These are phyloP conservation scores for Dissophora ornata DNA, from an alignment of 192 early-diverging fungal species.

Conservation along the genomic window DNA sequence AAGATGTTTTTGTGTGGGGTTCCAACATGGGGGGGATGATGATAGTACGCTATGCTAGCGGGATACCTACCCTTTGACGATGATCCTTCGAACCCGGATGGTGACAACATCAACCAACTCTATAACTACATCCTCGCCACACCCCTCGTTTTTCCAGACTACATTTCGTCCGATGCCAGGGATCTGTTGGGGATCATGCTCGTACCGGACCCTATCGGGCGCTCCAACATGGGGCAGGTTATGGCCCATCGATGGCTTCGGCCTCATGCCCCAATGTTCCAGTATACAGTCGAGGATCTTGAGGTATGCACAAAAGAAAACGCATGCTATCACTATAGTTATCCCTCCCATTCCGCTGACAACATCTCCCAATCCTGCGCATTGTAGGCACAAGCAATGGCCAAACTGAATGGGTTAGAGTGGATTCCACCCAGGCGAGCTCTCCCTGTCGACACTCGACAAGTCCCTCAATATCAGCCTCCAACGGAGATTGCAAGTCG, in stretches of 20 bases:
- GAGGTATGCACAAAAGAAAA: conserved; percentile 18
- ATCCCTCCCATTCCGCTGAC: background rate
- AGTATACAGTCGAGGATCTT: conserved; percentile 48
- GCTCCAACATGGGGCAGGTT: conserved; percentile 79
- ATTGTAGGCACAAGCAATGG: conserved; percentile 42
- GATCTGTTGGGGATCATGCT: conserved; percentile 91
- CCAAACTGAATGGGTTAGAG: conserved; percentile 29
- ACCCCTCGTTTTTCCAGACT: conserved; percentile 87
- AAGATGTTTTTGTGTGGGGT: too few relatives aligned
- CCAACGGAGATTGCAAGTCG: conserved; percentile 1
- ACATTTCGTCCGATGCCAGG: conserved; percentile 78
- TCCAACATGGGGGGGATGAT: background rate
- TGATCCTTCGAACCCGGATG: conserved; percentile 89
- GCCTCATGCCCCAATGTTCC: conserved; percentile 63
- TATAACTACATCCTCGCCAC: conserved; percentile 89
- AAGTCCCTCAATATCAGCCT: background rate
- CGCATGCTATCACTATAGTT: too few relatives aligned
- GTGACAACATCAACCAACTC: conserved; percentile 88
- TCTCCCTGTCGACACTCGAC: background rate
- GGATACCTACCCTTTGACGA: conserved; percentile 93
- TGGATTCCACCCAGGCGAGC: conserved; percentile 38
- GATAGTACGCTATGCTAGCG: conserved; percentile 86
- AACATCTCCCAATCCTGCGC: too few relatives aligned
- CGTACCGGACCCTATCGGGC: conserved; percentile 85
- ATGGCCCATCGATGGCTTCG: conserved; percentile 78